Evolutionary conservation across 2,329 filamentous ascomycete species (phyloP), one percentile per base, ranked within the genome.

Genomic region (Fusarium floridanum): DNA sequence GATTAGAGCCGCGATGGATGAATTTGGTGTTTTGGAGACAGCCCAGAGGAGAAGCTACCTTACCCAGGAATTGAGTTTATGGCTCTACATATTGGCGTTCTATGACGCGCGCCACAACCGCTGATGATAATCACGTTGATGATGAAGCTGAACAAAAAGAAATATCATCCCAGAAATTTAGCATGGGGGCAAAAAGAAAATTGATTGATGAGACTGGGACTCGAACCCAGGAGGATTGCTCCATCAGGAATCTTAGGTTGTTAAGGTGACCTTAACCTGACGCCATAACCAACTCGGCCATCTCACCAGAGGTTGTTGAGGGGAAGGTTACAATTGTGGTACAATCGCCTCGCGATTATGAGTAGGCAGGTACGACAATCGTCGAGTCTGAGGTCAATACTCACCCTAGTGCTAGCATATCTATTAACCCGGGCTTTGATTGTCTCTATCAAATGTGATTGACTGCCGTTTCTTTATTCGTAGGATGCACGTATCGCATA

Each of bases 181-280:
- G 2, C 24, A 24, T 17, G 14, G 6, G 17, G 45, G 1, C 34
- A 3, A 22, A 65, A 60, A 32, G 77, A 77, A 75, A 78, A 29
- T 57, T 8, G 24, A 29, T 2, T 78, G 76, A 78, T 78, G 72
- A 78, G 76, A 78, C 76, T 78, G 76, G 76, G 76, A 78, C 68
- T 78, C 76, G 76, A 78, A 78, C 76, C 76, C 76, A 78, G 76
- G 76, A 78, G 76, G 76, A 78, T 78, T 78, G 76, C 76, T 78
- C 76, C 76, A 78, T 64, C 76, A 77, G 76, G 76, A 77, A 74
- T 55, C 22, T 66, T 68, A 63, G 72, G 67, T 45, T 75, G 72
- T 75, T 74, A 76, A 77, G 74, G 76, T 76, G 14, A 77, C 76
- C 76, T 77, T 77, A 77, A 77, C 76, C 76, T 77, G 76, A 68